Evolutionary conservation across 805 yeast species (phyloP).

Genomic region (Wickerhamiella occidentalis): DNA sequence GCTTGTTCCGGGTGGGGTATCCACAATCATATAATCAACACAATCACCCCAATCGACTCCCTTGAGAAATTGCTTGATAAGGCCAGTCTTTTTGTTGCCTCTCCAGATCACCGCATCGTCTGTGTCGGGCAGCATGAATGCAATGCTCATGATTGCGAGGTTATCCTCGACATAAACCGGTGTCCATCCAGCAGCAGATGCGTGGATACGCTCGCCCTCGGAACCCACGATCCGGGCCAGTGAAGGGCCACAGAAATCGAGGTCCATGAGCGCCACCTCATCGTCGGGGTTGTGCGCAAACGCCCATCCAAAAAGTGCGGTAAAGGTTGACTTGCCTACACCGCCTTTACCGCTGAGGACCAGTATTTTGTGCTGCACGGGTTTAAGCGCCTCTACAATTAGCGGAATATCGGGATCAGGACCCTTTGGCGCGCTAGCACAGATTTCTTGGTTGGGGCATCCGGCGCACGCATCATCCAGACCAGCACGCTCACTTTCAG

Average conservation of each 20-base stretch:
- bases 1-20: constrained; percentile 97
- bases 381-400: constrained; percentile 54
- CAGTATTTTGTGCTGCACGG: constrained; percentile 62
- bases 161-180: constrained; percentile 95
- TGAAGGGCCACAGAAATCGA: constrained; percentile 97
- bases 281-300: constrained; percentile 58
- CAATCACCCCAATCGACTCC: constrained; percentile 85
- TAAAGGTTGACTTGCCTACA: constrained; percentile 93
- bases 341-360: constrained; percentile 63
- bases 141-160: constrained; percentile 89
- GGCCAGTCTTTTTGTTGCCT: constrained; percentile 87
- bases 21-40: constrained; percentile 72
- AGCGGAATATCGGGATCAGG: constrained; percentile 87
- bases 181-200: constrained; percentile 87
- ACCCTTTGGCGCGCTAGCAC: constrained; percentile 72
- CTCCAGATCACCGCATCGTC: constrained; percentile 96
- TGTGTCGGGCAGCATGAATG: constrained; percentile 83
- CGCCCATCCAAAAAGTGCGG: constrained; percentile 95
- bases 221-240: constrained; percentile 92
- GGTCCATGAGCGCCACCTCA: constrained; percentile 93
- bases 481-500: constrained; percentile 90
- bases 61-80: constrained; percentile 83
- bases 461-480: constrained; percentile 88
- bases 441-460: constrained; percentile 85
- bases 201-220: constrained; percentile 71